These are phyloP conservation scores for Pythium sp. DNA, from an alignment of 352 stramenopile species.

Conservation along the genomic window DNA sequence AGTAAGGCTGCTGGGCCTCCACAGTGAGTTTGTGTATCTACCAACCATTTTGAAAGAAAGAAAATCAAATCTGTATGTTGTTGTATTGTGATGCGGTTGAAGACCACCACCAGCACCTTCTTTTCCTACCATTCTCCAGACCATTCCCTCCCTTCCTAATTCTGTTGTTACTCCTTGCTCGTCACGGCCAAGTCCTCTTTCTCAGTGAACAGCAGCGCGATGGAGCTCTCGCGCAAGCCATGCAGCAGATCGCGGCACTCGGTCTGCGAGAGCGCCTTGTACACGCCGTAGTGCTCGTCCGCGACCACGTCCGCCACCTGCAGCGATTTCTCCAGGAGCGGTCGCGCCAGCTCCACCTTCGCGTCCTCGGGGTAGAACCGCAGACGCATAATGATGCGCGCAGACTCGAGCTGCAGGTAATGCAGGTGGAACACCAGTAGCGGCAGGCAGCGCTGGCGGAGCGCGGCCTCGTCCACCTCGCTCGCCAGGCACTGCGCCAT, in stretches of 20 bases:
- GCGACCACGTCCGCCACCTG: slow-evolving; percentile 76
- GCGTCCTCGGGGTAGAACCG: slow-evolving; percentile 55
- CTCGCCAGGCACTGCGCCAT: slow-evolving; percentile 48
- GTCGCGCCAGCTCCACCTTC: slow-evolving; percentile 51
- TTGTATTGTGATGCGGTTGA: neutral
- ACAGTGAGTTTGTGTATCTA: neutral
- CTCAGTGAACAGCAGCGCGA: slow-evolving; percentile 43
- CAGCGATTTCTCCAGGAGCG: slow-evolving; percentile 70
- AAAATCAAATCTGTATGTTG: neutral
- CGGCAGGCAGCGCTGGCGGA: slow-evolving; percentile 62
- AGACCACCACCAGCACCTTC: neutral
- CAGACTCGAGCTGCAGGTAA: slow-evolving; percentile 75
- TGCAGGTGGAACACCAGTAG: slow-evolving; percentile 71
- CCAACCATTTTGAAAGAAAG: neutral
- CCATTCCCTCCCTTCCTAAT: neutral
- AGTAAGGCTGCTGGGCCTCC: slow-evolving; percentile 29
- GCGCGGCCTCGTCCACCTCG: slow-evolving; percentile 35
- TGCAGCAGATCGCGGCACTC: slow-evolving; percentile 69
- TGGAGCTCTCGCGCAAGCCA: slow-evolving; percentile 63
- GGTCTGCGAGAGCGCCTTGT: slow-evolving; percentile 50
- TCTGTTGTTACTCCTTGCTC: neutral
- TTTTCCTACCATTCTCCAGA: neutral
- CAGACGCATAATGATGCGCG: slow-evolving; percentile 68
- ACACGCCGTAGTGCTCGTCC: slow-evolving; percentile 73
- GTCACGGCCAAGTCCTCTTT: neutral